Evolutionary conservation across 1,284 basidiomycete species (phyloP).

Genomic region (Leccinum subatratum): DNA sequence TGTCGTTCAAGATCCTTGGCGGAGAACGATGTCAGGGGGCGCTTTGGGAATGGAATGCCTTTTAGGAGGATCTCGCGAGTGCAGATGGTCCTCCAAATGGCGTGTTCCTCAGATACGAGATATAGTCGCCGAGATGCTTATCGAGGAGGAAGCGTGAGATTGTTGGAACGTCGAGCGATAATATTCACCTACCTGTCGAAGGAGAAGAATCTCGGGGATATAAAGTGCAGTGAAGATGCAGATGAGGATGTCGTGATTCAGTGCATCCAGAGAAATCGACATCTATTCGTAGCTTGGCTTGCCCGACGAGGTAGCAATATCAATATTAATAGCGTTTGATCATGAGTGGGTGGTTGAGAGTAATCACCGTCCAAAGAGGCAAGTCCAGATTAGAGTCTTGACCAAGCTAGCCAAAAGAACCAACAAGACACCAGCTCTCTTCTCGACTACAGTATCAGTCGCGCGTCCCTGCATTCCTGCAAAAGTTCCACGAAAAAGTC

Average conservation of each 20-base stretch:
- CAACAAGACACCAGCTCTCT: slow-evolving; percentile 62
- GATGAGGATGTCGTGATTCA: slow-evolving; percentile 49
- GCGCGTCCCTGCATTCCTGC: slow-evolving; percentile 54
- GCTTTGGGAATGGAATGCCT: slow-evolving; percentile 46
- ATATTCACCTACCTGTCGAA: slow-evolving; percentile 41
- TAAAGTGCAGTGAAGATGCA: slow-evolving; percentile 43
- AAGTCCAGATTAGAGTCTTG: slow-evolving; percentile 9
- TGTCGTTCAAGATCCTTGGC: slow-evolving; percentile 41
- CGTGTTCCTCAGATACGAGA: slow-evolving; percentile 40
- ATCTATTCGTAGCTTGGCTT: slow-evolving; percentile 14
- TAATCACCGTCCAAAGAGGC: slow-evolving; percentile 16
- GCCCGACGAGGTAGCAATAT: not conserved
- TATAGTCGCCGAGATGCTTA: slow-evolving; percentile 50
- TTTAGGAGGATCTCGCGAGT: slow-evolving; percentile 37
- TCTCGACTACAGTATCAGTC: slow-evolving; percentile 55
- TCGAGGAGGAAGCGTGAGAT: not conserved
- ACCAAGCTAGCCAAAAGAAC: slow-evolving; percentile 46
- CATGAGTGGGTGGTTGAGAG: not conserved
- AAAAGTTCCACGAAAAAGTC: slow-evolving; percentile 54
- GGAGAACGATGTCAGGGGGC: slow-evolving; percentile 31
- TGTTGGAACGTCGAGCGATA: not conserved
- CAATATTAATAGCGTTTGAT: not conserved
- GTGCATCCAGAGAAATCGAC: slow-evolving; percentile 20
- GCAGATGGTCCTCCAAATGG: slow-evolving; percentile 55
- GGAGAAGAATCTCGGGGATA: slow-evolving; percentile 43